Base-by-base conservation (phyloP, 257 asterid genomes). In the Salvia rosmarinus region DNA sequence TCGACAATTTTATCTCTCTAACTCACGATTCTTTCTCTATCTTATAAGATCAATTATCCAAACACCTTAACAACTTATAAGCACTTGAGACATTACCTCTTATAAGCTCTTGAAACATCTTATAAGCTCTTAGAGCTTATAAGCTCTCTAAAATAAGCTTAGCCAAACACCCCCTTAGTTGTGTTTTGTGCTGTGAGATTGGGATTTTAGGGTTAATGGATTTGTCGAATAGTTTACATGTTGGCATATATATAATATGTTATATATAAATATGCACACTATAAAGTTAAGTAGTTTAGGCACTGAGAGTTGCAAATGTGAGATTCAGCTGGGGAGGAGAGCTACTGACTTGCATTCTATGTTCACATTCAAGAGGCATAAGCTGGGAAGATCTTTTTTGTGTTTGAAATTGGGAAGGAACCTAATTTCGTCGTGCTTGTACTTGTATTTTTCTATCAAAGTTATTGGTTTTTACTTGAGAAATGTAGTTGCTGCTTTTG, bases 161-260 rank as follows among this genome's bases (percentile, higher is more conserved):
- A n/a, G n/a, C n/a, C n/a, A n/a, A n/a, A n/a, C n/a, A n/a, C n/a
- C n/a, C n/a, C n/a, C n/a, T 34, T 34, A 37, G 3, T 55, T 47
- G 28, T 51, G 52, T 59, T 47, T 28, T 49, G 39, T 25, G 55
- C 47, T 23, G 14, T 60, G 28, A 44, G 67, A 54, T 65, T n/a
- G 44, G 72, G 46, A 32, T 51, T 70, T 63, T 8, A 10, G 63
- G 49, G 9, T 72, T 46, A 12, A 19, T 44, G 13, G 16, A n/a
- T 35, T 37, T 61, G 16, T 58, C 57, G 12, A 10, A 8, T 16
- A 8, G 39, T 58, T 59, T n/a, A 37, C 42, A 6, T 52, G n/a
- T n/a, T n/a, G n/a, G n/a, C n/a, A n/a, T n/a, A n/a, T n/a, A n/a
- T n/a, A n/a, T n/a, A n/a, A n/a, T n/a, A n/a, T n/a, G n/a, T n/a